Conservation (phyloP, 306 rosid genomes). For the Hippophae gyantsensis region DNA sequence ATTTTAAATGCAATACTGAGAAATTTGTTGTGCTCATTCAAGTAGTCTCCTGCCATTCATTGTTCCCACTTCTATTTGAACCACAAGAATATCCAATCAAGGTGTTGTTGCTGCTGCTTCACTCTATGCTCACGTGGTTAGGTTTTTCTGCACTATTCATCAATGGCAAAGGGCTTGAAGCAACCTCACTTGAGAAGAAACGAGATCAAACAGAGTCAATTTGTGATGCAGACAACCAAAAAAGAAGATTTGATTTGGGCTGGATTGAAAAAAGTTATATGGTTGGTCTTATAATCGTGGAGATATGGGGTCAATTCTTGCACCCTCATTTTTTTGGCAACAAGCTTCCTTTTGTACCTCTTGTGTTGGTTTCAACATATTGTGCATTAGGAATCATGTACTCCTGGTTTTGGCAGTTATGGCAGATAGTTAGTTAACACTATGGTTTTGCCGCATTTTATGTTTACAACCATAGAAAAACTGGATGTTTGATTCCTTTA, state of each 20-base stretch:
- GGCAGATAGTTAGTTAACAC: conserved; percentile 25
- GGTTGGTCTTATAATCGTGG: conserved; percentile 56
- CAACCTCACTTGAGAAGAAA: conserved; percentile 14
- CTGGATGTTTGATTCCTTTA: too few species aligned
- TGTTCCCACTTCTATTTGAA: conserved; percentile 71
- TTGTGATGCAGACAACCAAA: conserved; percentile 10
- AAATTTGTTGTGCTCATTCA: conserved; percentile 11
- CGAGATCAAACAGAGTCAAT: conserved; percentile 17
- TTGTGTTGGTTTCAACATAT: conserved; percentile 65
- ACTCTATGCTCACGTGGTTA: conserved; percentile 59
- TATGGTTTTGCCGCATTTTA: neutral
- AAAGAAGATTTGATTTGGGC: conserved; percentile 33
- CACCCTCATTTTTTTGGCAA: conserved; percentile 61
- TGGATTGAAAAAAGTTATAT: conserved; percentile 45
- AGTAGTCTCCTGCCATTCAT: conserved; percentile 83
- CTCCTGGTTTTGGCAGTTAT: conserved; percentile 85
- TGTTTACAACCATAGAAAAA: neutral
- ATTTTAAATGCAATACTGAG: neutral
- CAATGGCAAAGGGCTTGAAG: conserved; percentile 25
- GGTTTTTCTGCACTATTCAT: conserved; percentile 58
- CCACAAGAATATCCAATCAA: conserved; percentile 81
- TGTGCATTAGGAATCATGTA: conserved; percentile 67
- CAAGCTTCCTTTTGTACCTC: conserved; percentile 65
- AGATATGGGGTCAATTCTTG: conserved; percentile 74
- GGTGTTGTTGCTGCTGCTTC: conserved; percentile 54